Base-by-base conservation (phyloP, 1,284 basidiomycete genomes). In the Austroboletus niveus region DNA sequence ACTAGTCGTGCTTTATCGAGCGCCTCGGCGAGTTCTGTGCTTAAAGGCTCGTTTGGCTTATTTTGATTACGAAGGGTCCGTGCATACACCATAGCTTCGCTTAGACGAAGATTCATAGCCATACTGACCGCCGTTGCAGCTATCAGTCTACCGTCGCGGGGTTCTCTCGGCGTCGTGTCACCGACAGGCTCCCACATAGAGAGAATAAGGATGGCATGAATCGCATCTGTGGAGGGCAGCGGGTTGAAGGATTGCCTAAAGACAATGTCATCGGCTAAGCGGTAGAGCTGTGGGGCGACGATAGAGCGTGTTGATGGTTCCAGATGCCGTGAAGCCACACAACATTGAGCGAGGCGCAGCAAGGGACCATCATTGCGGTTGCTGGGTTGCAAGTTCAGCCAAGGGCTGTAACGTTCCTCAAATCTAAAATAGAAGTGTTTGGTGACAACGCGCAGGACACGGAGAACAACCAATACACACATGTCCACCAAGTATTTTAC, bases 121-220 rank as follows among this genome's bases (percentile, higher is more conserved):
- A 77, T 76, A 47, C 71, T 74, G 24, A 79, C 68, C 8, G 77
- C 75, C 0, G 75, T 68, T 6, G 70, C 69, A 12, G 69, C 69
- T 42, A 79, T 61, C 38, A 77, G 53, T 45, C 75, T 70, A 40
- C 68, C 69, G 42, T 78, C 76, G 9, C 70, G 68, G 14, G 64
- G 58, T 32, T 71, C 68, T 31, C 55, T 65, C 22, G 61, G 53
- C 11, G 60, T 40, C 32, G 57, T 46, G 27, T 69, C 63, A 27
- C 65, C 68, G 29, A 76, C 56, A 8, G 76, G 72, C 12, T 71
- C 65, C 76, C 76, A 78, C 20, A 78, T 49, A 4, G 76, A 70
- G 12, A 78, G 63, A 6, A 79, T 62, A 29, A 74, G 65, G 38
- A 75, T 61, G 3, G 77, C 70, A 40, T 73, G 69, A n/a, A 79